phyloP scores from a whole-genome alignment of 73 alveolate species.

The Paramecium tetraurelia region DNA sequence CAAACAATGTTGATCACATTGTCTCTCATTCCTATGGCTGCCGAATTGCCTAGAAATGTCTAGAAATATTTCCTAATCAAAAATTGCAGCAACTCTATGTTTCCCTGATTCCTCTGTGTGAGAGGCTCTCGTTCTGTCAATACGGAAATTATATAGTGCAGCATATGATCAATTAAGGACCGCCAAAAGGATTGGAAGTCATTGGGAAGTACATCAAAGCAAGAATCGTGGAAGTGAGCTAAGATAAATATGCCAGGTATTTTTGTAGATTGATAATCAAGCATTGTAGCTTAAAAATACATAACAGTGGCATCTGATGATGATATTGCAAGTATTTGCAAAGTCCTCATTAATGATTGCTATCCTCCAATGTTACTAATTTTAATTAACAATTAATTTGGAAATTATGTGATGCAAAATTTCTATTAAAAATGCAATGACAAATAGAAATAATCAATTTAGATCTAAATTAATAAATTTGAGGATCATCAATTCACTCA shows the following conservation, averaged over 20 bases:
- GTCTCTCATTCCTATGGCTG: conserved; percentile 38
- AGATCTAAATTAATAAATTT: neutral
- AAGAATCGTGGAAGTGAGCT: neutral
- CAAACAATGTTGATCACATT: neutral
- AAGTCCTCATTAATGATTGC: neutral
- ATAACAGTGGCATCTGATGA: neutral
- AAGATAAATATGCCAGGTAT: conserved; percentile 55
- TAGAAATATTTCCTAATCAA: conserved; percentile 8
- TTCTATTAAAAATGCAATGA: conserved; percentile 22
- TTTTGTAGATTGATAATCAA: neutral
- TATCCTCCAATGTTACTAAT: neutral
- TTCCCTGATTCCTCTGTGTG: neutral
- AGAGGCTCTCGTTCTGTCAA: neutral
- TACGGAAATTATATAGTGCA: conserved; percentile 42
- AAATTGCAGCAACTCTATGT: neutral
- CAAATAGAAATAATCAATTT: neutral
- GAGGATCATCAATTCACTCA: neutral
- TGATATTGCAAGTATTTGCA: neutral
- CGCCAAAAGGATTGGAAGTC: neutral
- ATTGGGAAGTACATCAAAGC: neutral
- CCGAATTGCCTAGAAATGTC: conserved; percentile 31
- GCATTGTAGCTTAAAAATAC: conserved; percentile 33
- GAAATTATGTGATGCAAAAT: conserved; percentile 38
- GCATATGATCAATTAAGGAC: conserved; percentile 43
- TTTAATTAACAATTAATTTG: conserved; percentile 13